A percentile compares a stretch with the other conserved stretches of the same genome.
phyloP scores from a whole-genome alignment of 73 alveolate species.

The Symbiodinium pilosum region DNA sequence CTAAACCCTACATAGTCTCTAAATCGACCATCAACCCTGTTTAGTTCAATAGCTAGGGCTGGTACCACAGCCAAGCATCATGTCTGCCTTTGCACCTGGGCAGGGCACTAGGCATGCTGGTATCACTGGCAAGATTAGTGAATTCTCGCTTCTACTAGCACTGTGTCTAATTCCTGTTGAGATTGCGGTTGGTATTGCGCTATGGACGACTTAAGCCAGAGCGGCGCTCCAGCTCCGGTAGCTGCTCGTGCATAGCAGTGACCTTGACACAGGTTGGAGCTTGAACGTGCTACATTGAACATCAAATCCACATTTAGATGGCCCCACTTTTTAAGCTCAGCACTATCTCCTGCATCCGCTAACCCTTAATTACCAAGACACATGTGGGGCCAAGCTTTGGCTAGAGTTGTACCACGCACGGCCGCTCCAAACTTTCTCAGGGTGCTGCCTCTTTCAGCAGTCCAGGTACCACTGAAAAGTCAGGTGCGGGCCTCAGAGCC shows the following conservation, averaged over 20 bases:
- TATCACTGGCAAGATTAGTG: too few relatives aligned
- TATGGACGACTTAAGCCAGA: slow-evolving; percentile 36
- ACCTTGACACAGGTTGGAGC: slow-evolving; percentile 6
- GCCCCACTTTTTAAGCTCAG: too few relatives aligned
- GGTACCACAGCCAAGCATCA: slow-evolving; percentile 78
- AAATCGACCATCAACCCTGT: background rate
- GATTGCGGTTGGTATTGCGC: too few relatives aligned
- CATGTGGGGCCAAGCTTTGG: too few relatives aligned
- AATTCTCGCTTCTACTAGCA: too few relatives aligned
- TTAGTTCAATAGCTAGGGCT: background rate
- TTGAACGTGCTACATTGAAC: too few relatives aligned
- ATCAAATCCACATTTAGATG: too few relatives aligned
- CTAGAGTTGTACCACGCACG: background rate
- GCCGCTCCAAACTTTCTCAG: background rate
- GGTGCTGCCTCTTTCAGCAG: slow-evolving; percentile 45
- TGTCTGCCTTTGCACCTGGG: slow-evolving; percentile 73
- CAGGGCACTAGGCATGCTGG: background rate
- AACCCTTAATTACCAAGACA: too few relatives aligned
- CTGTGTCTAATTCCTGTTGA: too few relatives aligned
- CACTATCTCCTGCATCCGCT: too few relatives aligned
- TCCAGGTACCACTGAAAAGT: slow-evolving; percentile 6
- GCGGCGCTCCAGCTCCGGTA: slow-evolving; percentile 28
- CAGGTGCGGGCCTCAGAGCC: slow-evolving; percentile 58
- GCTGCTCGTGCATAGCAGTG: slow-evolving; percentile 27
- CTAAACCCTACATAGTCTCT: too few relatives aligned